Evolutionary conservation across 2,329 filamentous ascomycete genomes (phyloP), one percentile per base, ranked within the genome.

Genomic region (Diplodia intermedia): DNA sequence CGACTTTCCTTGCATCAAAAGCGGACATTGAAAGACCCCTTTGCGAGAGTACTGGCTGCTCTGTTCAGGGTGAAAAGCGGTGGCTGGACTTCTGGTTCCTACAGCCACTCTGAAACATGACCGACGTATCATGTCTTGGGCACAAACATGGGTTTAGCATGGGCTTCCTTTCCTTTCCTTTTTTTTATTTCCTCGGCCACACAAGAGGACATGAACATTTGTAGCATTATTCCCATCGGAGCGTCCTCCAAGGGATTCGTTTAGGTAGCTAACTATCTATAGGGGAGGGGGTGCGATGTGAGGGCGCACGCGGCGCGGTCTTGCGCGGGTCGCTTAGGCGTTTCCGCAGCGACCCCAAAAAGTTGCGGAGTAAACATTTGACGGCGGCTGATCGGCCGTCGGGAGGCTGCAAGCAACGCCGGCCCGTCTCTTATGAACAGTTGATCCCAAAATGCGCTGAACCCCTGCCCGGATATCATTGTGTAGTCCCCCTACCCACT

Each of bases 401-500:
- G 26, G 26, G 26, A 26, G 3, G 26, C 26, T 31, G 14, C 36
- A 55, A n/a, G 54, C 33, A 38, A 56, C 20, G 31, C 31, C 18
- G 20, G 38, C n/a, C 33, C 33, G 54, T 56, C 54, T 38, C 33
- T 56, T 20, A 11, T 14, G n/a, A n/a, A 31, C n/a, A 20, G 54
- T 56, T n/a, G 36, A 56, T 56, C 18, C 54, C 33, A 38, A 56
- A 23, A 56, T 38, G 14, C 31, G 31, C 33, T 14, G 8, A 56
- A 56, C 54, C 40, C 54, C 54, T n/a, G 33, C 12, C 54, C 18
- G 54, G 54, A 56, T 40, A 56, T 56, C 54, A 56, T 20, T 40
- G n/a, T 47, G 54, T 38, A 56, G 54, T 23, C 31, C 33, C 38
- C 54, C 54, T 23, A 23, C 33, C n/a, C 20, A 20, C 4, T 12